phyloP scores from a whole-genome alignment of 2,329 filamentous ascomycete species.

The Microthyrium microscopicum region DNA sequence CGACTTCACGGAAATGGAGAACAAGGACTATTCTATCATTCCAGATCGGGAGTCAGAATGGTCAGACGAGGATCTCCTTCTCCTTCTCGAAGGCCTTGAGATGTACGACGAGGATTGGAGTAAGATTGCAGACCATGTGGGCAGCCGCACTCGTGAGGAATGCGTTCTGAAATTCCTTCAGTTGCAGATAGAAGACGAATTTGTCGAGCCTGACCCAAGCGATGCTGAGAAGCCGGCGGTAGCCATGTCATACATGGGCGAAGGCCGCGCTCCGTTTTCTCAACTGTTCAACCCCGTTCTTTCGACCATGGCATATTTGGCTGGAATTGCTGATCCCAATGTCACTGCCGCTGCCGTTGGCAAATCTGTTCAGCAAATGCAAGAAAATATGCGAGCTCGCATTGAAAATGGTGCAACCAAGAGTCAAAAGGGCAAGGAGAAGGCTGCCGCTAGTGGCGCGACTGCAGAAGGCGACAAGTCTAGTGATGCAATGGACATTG shows the following conservation, averaged over 20 bases:
- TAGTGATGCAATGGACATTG: slow-evolving; percentile 45
- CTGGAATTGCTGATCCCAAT: slow-evolving; percentile 74
- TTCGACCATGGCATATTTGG: slow-evolving; percentile 88
- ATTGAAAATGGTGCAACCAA: slow-evolving; percentile 46
- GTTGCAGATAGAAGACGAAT: slow-evolving; percentile 94
- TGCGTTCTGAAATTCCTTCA: slow-evolving; percentile 94
- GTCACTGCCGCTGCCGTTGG: slow-evolving; percentile 83
- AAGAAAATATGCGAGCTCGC: slow-evolving; percentile 59
- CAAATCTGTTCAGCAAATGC: slow-evolving; percentile 74
- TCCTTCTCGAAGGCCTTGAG: slow-evolving; percentile 80
- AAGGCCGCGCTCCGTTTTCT: slow-evolving; percentile 74
- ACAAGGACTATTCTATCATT: slow-evolving; percentile 63
- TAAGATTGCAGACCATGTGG: slow-evolving; percentile 80
- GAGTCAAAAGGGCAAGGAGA: slow-evolving; percentile 41
- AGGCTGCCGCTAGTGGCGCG: slow-evolving; percentile 22
- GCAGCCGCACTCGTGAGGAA: slow-evolving; percentile 81
- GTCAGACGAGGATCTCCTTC: slow-evolving; percentile 79
- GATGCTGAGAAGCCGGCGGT: background rate
- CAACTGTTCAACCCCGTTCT: slow-evolving; percentile 92
- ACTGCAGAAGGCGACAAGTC: slow-evolving; percentile 37
- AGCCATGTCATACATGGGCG: slow-evolving; percentile 44
- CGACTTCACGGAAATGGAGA: slow-evolving; percentile 80
- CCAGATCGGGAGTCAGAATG: slow-evolving; percentile 74
- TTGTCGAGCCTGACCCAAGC: slow-evolving; percentile 58
- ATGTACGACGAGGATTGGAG: slow-evolving; percentile 93